Conservation (phyloP, 2,329 filamentous ascomycete genomes). For the Chalara sp. region DNA sequence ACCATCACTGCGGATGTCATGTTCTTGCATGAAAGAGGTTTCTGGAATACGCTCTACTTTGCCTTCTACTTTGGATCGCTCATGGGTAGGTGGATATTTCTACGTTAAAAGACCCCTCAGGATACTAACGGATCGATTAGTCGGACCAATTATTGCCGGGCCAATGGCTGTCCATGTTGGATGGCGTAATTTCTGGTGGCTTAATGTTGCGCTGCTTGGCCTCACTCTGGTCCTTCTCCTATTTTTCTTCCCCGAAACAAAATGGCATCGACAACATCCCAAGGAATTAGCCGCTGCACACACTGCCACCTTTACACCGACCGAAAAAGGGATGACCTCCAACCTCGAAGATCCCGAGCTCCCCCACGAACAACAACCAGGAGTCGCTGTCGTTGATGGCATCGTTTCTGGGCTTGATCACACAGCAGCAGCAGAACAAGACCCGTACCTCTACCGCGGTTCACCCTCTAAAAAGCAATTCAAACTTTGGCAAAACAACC, state of each 20-base stretch:
- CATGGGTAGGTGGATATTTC: constrained; percentile 32
- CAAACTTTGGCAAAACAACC: constrained; percentile 41
- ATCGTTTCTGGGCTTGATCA: constrained; percentile 20
- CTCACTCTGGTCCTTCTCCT: constrained; percentile 43
- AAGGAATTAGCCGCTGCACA: too few species aligned
- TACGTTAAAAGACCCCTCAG: neutral
- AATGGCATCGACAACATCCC: constrained; percentile 37
- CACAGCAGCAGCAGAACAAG: constrained; percentile 30
- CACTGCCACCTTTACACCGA: too few species aligned
- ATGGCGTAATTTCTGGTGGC: constrained; percentile 60
- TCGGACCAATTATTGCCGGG: constrained; percentile 51
- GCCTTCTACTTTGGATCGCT: constrained; percentile 55
- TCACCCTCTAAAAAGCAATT: constrained; percentile 49
- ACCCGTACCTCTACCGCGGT: constrained; percentile 50
- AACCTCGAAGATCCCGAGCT: too few species aligned
- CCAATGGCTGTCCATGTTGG: constrained; percentile 51
- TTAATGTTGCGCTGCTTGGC: constrained; percentile 49
- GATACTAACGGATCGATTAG: neutral
- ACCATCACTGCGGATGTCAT: constrained; percentile 58
- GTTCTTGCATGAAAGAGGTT: constrained; percentile 58
- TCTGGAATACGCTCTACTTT: constrained; percentile 47
- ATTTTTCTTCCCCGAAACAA: constrained; percentile 58
- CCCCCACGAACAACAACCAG: neutral
- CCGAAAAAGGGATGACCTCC: too few species aligned
- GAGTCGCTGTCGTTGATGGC: neutral